Evolutionary conservation across 768 basidiomycete genomes (phyloP), one percentile per base, ranked within the genome.

Genomic region (Agaricus subrufescens): DNA sequence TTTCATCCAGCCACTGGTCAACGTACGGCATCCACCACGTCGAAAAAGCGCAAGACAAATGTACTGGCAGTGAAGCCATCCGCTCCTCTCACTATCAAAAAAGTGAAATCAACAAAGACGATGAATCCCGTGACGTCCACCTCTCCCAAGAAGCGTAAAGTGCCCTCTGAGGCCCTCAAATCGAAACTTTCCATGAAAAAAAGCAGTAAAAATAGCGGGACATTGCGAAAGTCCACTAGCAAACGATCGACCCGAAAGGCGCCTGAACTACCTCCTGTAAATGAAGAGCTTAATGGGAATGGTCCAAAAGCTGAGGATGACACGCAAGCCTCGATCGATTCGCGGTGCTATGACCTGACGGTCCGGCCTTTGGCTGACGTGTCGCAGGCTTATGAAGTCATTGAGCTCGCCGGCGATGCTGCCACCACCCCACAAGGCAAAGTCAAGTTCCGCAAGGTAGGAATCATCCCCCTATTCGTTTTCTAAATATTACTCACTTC

Each of bases 281-380:
- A 83, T 62, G 82, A 83, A 62, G 65, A 66, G 54, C 37, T 37
- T 37, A 69, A 54, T 12, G 76, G 68, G 37, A 65, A 65, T 10
- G 65, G 65, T 30, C 71, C 68, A 60, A 67, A 66, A 37, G 42
- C 57, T 25, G 63, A 70, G 60, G 68, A 65, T 15, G 58, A 77
- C 38, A 65, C 75, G 14, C 85, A 89, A 64, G 76, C 75, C 3
- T 69, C 75, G 42, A 83, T 86, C 51, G 83, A 89, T 62, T 82
- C 89, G n/a, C 80, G 80, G 49, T 90, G 89, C 70, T 89, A 90
- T 64, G 89, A 89, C 63, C 66, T 91, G 60, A 91, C 89, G 4
- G 89, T 91, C 60, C 73, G 80, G 63, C 89, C 89, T 44, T 69
- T 91, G 61, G 89, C 89, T 38, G 89, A 91, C 67, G 83, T 91